Percentiles rank a stretch among this genome's conserved stretches.
Evolutionary conservation across 164 flowering plant species (phyloP).

Genomic region (Echeveria elegans): DNA sequence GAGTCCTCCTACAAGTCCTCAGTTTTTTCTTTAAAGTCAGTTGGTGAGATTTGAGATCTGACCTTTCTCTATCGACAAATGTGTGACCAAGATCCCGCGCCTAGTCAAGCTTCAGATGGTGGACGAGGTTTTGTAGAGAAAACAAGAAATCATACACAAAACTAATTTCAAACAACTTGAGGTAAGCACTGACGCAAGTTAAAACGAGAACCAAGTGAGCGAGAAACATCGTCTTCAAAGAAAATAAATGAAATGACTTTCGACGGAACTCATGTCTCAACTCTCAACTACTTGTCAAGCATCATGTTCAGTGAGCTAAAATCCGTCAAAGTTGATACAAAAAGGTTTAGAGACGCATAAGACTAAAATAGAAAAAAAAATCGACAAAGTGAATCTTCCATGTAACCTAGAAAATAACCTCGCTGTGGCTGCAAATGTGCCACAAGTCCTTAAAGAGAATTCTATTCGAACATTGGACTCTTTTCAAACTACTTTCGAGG

Average conservation of each 20-base stretch:
- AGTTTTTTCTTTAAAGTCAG: background rate
- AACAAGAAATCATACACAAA: background rate
- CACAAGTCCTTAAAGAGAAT: background rate
- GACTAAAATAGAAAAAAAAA: background rate
- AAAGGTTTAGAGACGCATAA: background rate
- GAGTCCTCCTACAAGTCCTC: background rate
- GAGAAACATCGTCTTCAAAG: background rate
- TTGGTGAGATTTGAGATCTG: background rate
- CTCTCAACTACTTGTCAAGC: background rate
- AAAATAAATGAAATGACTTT: background rate
- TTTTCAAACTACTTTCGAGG: background rate
- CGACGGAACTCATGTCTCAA: background rate
- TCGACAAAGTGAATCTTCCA: background rate
- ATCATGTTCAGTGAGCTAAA: background rate
- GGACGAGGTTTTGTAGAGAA: background rate
- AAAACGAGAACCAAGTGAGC: background rate
- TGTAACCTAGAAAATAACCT: background rate
- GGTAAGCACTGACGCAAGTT: constrained; percentile 2
- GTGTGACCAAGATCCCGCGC: background rate
- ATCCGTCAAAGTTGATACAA: background rate
- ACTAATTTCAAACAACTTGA: background rate
- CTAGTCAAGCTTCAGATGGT: background rate
- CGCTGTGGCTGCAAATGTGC: background rate
- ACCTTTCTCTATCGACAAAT: background rate
- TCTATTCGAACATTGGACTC: background rate